These are phyloP conservation scores for Symbiodinium pilosum DNA, from an alignment of 73 alveolate genomes.

Conservation along the genomic window DNA sequence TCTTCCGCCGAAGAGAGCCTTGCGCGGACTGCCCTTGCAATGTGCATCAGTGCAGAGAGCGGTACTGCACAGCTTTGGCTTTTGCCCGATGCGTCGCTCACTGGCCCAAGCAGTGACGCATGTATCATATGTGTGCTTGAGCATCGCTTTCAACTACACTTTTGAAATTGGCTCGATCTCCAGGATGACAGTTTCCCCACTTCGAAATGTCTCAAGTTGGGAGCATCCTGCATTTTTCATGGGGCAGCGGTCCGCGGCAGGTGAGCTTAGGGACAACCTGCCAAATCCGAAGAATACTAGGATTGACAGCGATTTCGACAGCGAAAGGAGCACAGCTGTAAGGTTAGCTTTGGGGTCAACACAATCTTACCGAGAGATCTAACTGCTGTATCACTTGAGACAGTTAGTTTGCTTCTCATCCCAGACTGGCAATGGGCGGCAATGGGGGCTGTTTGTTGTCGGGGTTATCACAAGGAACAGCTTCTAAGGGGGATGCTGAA, in stretches of 20 bases:
- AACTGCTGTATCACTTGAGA: too few relatives aligned
- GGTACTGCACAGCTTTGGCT: conserved; percentile 18
- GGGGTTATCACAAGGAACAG: too few relatives aligned
- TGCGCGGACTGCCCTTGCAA: conserved; percentile 16
- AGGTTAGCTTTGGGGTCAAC: too few relatives aligned
- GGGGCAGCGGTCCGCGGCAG: neutral
- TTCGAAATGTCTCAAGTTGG: neutral
- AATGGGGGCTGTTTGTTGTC: too few relatives aligned
- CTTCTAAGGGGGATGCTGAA: too few relatives aligned
- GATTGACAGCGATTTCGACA: too few relatives aligned
- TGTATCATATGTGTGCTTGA: neutral
- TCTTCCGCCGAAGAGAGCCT: conserved; percentile 1
- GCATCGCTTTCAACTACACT: neutral
- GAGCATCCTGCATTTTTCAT: neutral
- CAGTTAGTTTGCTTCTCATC: too few relatives aligned
- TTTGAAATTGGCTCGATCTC: neutral
- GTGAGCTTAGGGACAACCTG: too few relatives aligned
- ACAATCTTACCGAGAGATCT: too few relatives aligned
- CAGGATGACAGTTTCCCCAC: neutral
- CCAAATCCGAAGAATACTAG: too few relatives aligned
- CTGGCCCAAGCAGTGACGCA: neutral
- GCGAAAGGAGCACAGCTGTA: too few relatives aligned
- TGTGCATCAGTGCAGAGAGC: conserved; percentile 1
- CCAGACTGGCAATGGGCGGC: too few relatives aligned
- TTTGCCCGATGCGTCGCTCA: conserved; percentile 4